Percentiles rank a stretch among this genome's conserved stretches.
phyloP scores from a whole-genome alignment of 495 filamentous ascomycete species.

The Lasiosphaeria miniovina region DNA sequence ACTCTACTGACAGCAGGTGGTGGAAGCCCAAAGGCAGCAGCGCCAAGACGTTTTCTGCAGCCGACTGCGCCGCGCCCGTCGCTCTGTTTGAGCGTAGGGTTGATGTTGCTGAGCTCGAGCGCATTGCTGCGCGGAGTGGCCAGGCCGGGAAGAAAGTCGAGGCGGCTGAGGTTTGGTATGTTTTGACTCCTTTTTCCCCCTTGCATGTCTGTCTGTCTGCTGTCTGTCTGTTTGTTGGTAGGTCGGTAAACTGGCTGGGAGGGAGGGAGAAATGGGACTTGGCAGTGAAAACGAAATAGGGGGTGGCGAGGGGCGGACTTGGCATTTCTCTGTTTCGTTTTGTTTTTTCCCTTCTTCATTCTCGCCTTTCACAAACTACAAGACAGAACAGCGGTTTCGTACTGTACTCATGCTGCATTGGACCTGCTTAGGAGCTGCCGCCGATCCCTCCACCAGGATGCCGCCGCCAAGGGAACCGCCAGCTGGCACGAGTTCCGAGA shows the following conservation, averaged over 20 bases:
- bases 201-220: not conserved
- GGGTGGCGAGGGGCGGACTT: too few species aligned
- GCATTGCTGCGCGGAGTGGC: not conserved
- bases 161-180: not conserved
- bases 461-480: constrained; percentile 54
- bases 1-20: constrained; percentile 17
- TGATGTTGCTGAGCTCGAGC: not conserved
- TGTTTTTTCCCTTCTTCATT: not conserved
- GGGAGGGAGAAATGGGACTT: too few species aligned
- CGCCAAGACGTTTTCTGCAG: constrained; percentile 34
- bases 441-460: constrained; percentile 59
- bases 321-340: not conserved
- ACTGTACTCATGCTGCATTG: not conserved
- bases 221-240: not conserved
- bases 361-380: too few species aligned
- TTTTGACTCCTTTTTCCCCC: too few species aligned
- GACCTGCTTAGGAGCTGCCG: constrained; percentile 54
- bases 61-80: not conserved
- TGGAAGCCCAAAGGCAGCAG: constrained; percentile 40
- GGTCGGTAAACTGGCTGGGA: too few species aligned
- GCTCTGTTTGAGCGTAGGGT: not conserved
- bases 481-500: constrained; percentile 62
- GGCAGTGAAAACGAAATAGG: too few species aligned
- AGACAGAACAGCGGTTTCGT: not conserved
- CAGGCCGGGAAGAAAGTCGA: not conserved